Percentiles rank a stretch among this genome's conserved stretches.
Conservation (phyloP, 2,329 filamentous ascomycete species). For the Fusarium cyanostomum region DNA sequence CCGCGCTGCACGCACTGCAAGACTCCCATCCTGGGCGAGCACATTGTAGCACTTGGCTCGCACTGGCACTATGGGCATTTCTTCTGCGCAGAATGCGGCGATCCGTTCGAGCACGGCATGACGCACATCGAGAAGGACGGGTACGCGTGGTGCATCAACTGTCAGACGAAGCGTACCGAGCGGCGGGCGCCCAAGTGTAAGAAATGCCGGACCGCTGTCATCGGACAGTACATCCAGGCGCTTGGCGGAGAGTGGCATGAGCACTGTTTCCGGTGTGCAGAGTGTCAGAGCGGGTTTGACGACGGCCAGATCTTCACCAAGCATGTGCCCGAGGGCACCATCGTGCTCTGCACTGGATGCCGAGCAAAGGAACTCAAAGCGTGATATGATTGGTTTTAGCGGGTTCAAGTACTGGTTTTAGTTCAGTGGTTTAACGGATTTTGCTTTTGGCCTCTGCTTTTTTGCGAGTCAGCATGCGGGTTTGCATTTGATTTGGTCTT, state of each 20-base stretch:
- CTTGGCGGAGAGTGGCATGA: constrained; percentile 95
- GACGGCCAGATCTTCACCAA: constrained; percentile 73
- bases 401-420: constrained; percentile 15
- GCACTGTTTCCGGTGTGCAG: constrained; percentile 84
- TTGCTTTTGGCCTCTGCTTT: constrained; percentile 5
- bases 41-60: constrained; percentile 90
- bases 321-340: constrained; percentile 57
- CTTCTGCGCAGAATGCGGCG: constrained; percentile 98
- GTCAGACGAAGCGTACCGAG: constrained; percentile 91
- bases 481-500: constrained; percentile 19
- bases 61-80: constrained; percentile 99
- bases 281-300: constrained; percentile 67
- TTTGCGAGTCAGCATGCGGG: constrained; percentile 12
- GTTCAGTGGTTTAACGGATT: neutral
- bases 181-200: constrained; percentile 87
- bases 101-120: constrained; percentile 81
- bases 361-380: constrained; percentile 68
- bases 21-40: constrained; percentile 95
- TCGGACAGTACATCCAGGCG: constrained; percentile 89
- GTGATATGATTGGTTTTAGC: constrained; percentile 40
- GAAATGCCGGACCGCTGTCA: constrained; percentile 83
- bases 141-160: constrained; percentile 95
- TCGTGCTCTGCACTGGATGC: constrained; percentile 70
- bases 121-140: constrained; percentile 92
- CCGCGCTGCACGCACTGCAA: constrained; percentile 95